These are phyloP conservation scores for Plectosphaerella sp. DNA, from an alignment of 2,329 filamentous ascomycete species.

Conservation along the genomic window DNA sequence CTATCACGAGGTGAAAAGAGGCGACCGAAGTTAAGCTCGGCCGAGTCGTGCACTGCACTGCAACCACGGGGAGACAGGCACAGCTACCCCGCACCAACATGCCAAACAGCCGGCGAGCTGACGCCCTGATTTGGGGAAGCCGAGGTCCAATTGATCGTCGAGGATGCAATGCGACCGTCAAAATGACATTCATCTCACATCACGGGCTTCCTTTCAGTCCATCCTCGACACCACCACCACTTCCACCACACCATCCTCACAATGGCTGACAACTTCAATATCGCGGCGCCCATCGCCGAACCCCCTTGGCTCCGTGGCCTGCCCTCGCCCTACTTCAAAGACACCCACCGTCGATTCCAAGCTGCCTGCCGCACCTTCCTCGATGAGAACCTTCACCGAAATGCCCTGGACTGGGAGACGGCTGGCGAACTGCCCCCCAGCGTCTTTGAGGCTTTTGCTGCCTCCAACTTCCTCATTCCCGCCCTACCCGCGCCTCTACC, in stretches of 20 bases:
- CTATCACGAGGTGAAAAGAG: no score
- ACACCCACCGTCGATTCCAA: slow-evolving; percentile 63
- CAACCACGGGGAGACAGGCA: no score
- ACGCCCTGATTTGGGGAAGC: not conserved
- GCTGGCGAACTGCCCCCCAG: slow-evolving; percentile 58
- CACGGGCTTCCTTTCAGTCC: no score
- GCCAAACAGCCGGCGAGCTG: not conserved
- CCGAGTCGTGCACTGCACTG: no score
- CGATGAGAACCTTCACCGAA: slow-evolving; percentile 54
- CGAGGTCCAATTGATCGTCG: not conserved
- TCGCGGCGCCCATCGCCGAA: slow-evolving; percentile 62
- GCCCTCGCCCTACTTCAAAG: slow-evolving; percentile 67
- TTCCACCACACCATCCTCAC: slow-evolving; percentile 4
- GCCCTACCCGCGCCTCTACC: slow-evolving; percentile 66
- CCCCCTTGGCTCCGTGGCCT: slow-evolving; percentile 67
- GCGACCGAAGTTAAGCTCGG: no score
- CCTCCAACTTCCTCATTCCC: slow-evolving; percentile 66
- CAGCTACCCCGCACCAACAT: not conserved
- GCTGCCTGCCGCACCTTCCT: slow-evolving; percentile 64
- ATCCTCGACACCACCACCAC: not conserved
- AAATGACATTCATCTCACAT: not conserved
- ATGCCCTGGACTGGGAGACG: slow-evolving; percentile 68
- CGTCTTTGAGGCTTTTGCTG: slow-evolving; percentile 61
- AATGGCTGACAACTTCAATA: not conserved
- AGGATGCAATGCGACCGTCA: not conserved